Evolutionary conservation across 495 filamentous ascomycete species (phyloP).

Genomic region (Umbilicaria muhlenbergii): DNA sequence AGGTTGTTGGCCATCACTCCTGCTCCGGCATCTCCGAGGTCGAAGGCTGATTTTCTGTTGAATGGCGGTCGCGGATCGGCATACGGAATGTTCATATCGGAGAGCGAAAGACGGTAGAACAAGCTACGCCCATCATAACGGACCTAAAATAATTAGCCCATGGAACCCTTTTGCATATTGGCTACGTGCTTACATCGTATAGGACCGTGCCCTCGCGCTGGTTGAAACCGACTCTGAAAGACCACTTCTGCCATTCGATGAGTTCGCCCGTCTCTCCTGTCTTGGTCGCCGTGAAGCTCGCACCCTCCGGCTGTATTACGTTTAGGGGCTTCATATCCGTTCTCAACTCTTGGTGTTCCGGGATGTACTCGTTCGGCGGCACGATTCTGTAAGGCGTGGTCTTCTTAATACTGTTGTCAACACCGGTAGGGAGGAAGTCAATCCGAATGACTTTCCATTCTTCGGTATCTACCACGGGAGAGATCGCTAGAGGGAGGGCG

Average conservation of each 20-base stretch:
- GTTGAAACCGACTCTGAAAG: slow-evolving; percentile 50
- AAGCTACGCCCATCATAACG: slow-evolving; percentile 52
- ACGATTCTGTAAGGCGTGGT: slow-evolving; percentile 32
- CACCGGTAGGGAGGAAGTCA: slow-evolving; percentile 28
- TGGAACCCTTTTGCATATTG: not conserved
- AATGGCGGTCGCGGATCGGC: slow-evolving; percentile 49
- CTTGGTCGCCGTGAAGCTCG: slow-evolving; percentile 40
- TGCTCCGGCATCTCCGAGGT: slow-evolving; percentile 52
- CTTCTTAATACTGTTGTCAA: slow-evolving; percentile 14
- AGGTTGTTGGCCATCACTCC: slow-evolving; percentile 53
- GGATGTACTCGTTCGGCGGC: slow-evolving; percentile 55
- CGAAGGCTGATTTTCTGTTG: slow-evolving; percentile 54
- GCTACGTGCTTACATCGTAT: slow-evolving; percentile 27
- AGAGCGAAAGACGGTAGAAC: slow-evolving; percentile 54
- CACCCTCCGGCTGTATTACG: slow-evolving; percentile 62
- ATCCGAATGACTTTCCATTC: slow-evolving; percentile 45
- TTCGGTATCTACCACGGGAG: slow-evolving; percentile 54
- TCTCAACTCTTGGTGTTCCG: slow-evolving; percentile 48
- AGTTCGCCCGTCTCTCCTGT: slow-evolving; percentile 26
- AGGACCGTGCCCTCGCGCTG: slow-evolving; percentile 45
- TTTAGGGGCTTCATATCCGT: slow-evolving; percentile 61
- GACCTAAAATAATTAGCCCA: slow-evolving; percentile 19
- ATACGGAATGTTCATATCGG: slow-evolving; percentile 60
- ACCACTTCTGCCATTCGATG: slow-evolving; percentile 52
- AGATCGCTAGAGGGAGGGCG: slow-evolving; percentile 60